Evolutionary conservation across 352 stramenopile genomes (phyloP).

Genomic region (Phytophthora melonis): DNA sequence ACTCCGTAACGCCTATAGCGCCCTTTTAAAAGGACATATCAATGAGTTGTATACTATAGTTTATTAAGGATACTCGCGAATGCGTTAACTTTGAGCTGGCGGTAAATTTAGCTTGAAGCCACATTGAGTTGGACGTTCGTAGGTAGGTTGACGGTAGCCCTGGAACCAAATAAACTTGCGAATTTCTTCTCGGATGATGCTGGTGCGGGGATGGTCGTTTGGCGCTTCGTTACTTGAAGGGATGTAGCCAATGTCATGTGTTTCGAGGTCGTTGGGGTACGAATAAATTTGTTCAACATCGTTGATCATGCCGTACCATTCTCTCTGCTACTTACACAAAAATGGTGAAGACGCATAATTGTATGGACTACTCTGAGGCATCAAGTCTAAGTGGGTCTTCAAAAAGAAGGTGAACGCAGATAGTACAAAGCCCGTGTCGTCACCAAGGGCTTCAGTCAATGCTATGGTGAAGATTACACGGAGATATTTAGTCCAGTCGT

Average conservation of each 20-base stretch:
- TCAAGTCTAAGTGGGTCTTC: slow-evolving; percentile 24
- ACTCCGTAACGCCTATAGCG: too few species aligned
- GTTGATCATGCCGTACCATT: neutral
- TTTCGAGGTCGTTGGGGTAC: neutral
- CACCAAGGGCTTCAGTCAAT: too few species aligned
- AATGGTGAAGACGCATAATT: neutral
- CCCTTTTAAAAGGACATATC: too few species aligned
- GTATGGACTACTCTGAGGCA: neutral
- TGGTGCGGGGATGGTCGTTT: neutral
- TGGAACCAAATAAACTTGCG: neutral
- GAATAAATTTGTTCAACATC: neutral
- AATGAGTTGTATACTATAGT: too few species aligned
- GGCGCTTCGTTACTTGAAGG: neutral
- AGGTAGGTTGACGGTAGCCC: neutral
- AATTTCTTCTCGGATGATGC: neutral
- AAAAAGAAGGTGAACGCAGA: slow-evolving; percentile 21
- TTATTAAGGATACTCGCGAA: too few species aligned
- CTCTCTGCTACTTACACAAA: neutral
- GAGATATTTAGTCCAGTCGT: slow-evolving; percentile 30
- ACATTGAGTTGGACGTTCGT: neutral
- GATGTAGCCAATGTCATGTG: neutral
- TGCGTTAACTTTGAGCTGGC: neutral
- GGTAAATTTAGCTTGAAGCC: neutral
- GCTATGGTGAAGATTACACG: too few species aligned
- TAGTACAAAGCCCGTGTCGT: too few species aligned